Evolutionary conservation across 139 green algal species (phyloP).

Genomic region (Tetradesmus obliquus): DNA sequence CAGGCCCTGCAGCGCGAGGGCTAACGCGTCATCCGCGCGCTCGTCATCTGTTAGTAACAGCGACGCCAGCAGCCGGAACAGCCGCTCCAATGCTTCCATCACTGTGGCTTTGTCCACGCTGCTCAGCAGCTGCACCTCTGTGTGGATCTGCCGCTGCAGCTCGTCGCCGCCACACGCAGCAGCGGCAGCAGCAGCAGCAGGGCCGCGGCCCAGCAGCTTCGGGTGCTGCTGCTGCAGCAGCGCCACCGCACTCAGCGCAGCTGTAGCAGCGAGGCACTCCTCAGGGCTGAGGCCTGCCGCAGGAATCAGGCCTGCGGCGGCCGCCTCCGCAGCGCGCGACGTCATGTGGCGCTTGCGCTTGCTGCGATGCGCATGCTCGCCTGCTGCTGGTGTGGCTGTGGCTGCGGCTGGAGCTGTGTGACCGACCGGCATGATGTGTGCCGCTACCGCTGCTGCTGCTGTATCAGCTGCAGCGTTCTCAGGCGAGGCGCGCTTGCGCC

Average conservation of each 20-base stretch:
- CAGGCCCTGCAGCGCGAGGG: not conserved
- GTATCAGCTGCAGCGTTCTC: not conserved
- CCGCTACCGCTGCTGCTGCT: not conserved
- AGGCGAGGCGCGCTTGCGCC: not conserved
- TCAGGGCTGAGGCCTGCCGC: not conserved
- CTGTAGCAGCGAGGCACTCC: not conserved
- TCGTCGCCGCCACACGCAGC: not conserved
- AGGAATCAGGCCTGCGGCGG: not conserved
- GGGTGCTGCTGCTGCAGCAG: not conserved
- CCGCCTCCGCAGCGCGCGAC: not conserved
- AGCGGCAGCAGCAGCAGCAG: not conserved
- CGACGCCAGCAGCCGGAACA: not conserved
- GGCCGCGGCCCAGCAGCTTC: not conserved
- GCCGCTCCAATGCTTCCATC: not conserved
- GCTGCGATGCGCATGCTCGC: not conserved
- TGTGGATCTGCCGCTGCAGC: not conserved
- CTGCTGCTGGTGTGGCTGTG: not conserved
- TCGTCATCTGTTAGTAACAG: not conserved
- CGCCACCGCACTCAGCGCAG: not conserved
- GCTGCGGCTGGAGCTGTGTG: not conserved
- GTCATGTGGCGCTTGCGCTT: not conserved
- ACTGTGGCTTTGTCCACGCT: not conserved
- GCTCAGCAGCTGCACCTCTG: not conserved
- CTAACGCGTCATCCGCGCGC: not conserved
- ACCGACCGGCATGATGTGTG: not conserved